Conservation (phyloP, 2,329 filamentous ascomycete genomes). For the Arthroderma sp. region DNA sequence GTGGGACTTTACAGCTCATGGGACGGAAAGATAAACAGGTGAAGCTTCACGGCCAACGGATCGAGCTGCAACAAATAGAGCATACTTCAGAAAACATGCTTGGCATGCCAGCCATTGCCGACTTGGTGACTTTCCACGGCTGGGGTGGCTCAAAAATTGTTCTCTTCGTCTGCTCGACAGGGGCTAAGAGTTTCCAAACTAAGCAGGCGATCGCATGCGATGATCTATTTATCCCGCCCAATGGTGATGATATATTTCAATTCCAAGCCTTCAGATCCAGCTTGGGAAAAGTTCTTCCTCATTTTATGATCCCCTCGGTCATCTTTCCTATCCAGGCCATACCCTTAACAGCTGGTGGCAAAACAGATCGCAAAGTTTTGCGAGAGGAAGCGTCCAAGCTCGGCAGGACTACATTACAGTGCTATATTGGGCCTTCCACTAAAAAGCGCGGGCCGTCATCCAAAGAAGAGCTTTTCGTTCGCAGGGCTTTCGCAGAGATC, state of each 20-base stretch:
- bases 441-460: too few species aligned
- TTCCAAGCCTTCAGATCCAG: too few species aligned
- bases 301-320: slow-evolving; percentile 3
- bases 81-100: too few species aligned
- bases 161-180: too few species aligned
- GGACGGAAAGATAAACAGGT: slow-evolving; percentile 43
- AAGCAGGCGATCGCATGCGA: too few species aligned
- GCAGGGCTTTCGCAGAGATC: background rate
- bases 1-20: slow-evolving; percentile 10
- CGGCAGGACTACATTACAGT: background rate
- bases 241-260: too few species aligned
- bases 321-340: background rate
- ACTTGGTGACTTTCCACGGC: too few species aligned
- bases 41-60: slow-evolving; percentile 68
- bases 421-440: background rate
- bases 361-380: slow-evolving; percentile 9
- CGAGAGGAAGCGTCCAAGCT: slow-evolving; percentile 13
- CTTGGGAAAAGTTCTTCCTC: background rate
- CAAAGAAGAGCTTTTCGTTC: too few species aligned
- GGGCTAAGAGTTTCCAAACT: too few species aligned
- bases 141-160: too few species aligned
- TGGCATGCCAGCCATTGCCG: too few species aligned
- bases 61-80: slow-evolving; percentile 78
- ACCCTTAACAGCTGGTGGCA: slow-evolving; percentile 1
- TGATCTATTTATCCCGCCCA: too few species aligned